Conservation (phyloP, 1,284 basidiomycete species). For the Ceratobasidium sp. region DNA sequence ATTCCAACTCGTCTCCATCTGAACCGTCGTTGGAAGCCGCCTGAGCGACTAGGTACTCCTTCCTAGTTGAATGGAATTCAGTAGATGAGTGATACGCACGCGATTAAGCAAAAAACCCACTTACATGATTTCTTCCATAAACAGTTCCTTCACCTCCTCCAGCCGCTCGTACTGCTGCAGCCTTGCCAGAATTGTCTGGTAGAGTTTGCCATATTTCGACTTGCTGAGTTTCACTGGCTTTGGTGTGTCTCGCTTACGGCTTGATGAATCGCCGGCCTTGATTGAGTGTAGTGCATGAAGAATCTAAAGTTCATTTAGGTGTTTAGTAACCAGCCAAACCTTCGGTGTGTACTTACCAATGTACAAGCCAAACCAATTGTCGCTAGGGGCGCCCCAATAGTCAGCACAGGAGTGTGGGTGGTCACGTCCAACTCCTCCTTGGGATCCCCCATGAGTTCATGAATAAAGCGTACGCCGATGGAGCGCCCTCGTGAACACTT, state of each 20-base stretch:
- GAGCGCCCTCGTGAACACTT: too few species aligned
- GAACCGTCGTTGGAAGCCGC: background rate
- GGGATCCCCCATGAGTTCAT: too few species aligned
- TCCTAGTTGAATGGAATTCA: background rate
- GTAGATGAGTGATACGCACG: background rate
- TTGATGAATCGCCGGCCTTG: background rate
- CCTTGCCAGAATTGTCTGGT: background rate
- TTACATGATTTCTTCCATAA: constrained; percentile 6
- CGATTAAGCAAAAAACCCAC: background rate
- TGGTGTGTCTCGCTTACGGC: background rate
- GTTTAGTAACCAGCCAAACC: too few species aligned
- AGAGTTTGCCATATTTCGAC: background rate
- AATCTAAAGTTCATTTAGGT: background rate
- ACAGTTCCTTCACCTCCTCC: background rate
- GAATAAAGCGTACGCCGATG: too few species aligned
- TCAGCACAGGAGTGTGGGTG: too few species aligned
- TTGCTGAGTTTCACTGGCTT: background rate
- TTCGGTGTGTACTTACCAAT: too few species aligned
- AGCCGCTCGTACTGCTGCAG: background rate
- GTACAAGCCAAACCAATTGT: too few species aligned
- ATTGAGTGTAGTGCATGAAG: background rate
- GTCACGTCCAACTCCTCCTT: too few species aligned
- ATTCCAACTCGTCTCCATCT: background rate
- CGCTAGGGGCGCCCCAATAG: too few species aligned
- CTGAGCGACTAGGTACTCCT: background rate